A percentile compares a stretch with the other conserved stretches of the same genome.
Evolutionary conservation across 768 basidiomycete genomes (phyloP).

Genomic region (Trametes coccinea): DNA sequence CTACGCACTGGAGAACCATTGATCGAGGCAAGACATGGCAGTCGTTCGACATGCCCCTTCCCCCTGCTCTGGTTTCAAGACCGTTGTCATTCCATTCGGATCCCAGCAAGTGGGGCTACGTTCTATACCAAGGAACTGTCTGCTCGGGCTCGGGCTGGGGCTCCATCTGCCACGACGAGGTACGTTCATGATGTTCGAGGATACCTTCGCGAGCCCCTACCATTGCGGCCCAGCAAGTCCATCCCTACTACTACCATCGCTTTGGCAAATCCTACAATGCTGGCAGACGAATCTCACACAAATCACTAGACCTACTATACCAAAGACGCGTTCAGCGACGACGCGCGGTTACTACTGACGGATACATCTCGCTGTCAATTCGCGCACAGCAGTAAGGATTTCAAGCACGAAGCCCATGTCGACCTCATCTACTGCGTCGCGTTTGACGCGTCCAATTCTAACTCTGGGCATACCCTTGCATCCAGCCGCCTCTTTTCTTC

Average conservation of each 20-base stretch:
- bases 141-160: constrained; percentile 59
- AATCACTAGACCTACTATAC: constrained; percentile 81
- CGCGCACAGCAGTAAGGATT: constrained; percentile 82
- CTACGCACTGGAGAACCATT: constrained; percentile 81
- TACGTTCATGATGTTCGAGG: constrained; percentile 32
- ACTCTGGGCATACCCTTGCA: constrained; percentile 46
- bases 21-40: constrained; percentile 90
- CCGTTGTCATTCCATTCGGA: constrained; percentile 91
- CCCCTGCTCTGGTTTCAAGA: constrained; percentile 55
- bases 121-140: constrained; percentile 75
- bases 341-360: constrained; percentile 56
- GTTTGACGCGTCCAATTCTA: constrained; percentile 60
- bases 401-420: constrained; percentile 72
- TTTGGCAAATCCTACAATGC: background rate
- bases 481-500: constrained; percentile 79
- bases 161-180: constrained; percentile 71
- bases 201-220: too few relatives aligned
- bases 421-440: constrained; percentile 90
- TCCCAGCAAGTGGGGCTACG: constrained; percentile 63
- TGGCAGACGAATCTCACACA: background rate
- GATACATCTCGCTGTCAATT: constrained; percentile 85
- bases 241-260: too few relatives aligned
- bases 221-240: too few relatives aligned
- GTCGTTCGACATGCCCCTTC: constrained; percentile 65
- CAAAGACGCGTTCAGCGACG: constrained; percentile 72